Evolutionary conservation across 139 green algal species (phyloP), one percentile per base, ranked within the genome.

Genomic region (Micromonas pusilla): DNA sequence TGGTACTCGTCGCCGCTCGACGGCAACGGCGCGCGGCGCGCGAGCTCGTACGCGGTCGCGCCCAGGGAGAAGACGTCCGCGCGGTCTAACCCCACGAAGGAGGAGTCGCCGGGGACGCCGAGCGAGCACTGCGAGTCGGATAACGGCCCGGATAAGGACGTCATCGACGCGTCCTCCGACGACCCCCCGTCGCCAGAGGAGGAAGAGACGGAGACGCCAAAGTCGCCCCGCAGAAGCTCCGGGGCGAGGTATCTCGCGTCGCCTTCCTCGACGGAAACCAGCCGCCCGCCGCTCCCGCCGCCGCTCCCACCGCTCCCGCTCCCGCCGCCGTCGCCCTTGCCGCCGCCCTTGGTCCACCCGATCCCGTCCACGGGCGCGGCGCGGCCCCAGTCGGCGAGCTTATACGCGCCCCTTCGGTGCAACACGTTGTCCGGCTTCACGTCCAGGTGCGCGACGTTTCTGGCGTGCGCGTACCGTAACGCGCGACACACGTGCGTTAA

Each of bases 341-440:
- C 9, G 9, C 38, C 26, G 30, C 9, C 65, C 77, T 20, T 85
- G 77, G 5, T 78, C n/a, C 5, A 80, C 33, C 6, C 57, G 34
- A 31, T 37, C 5, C 32, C 70, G 37, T 79, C 72, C 37, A 79
- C 38, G 20, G 74, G 66, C 19, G 84, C 89, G 13, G 92, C 93
- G 64, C 92, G 83, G 16, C 93, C 93, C 86, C 97, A 96, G 81
- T 98, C 93, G 1, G 91, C 93, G 36, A 98, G 88, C 87, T 97
- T 97, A 84, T 88, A 93, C 28, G 25, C n/a, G 20, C 60, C 68
- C 6, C 30, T 60, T 6, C 36, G 16, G 9, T 26, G 2, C 75
- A 93, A 94, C 39, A 98, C 94, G 83, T 98, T 98, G 78, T 96
- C 92, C 0, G 94, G 94, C 85, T 98, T 98, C 2, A 98, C 76